Evolutionary conservation across 2,329 filamentous ascomycete genomes (phyloP).

Genomic region (Fusarium sterilihyphosum): DNA sequence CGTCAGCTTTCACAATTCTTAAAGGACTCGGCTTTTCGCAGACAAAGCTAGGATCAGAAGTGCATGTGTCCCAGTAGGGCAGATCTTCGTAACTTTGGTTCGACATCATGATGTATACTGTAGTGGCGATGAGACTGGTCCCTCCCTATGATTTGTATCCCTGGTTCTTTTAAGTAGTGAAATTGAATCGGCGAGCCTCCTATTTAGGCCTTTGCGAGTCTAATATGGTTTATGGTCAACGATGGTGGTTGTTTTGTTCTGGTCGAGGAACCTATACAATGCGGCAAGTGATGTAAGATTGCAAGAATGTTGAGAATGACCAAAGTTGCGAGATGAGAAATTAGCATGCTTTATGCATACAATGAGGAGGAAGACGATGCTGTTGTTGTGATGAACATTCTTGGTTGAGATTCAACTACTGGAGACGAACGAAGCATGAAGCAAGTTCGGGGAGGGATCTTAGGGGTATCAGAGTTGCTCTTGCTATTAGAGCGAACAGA

Average conservation of each 20-base stretch:
- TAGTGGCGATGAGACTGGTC: background rate
- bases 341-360: conserved; percentile 2
- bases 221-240: background rate
- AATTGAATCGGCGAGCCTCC: background rate
- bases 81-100: conserved; percentile 40
- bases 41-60: conserved; percentile 33
- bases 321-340: background rate
- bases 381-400: background rate
- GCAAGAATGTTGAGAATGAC: background rate
- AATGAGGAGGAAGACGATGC: background rate
- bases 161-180: background rate
- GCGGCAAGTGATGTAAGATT: background rate
- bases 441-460: background rate
- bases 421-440: background rate
- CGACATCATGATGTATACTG: conserved; percentile 47
- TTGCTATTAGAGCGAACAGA: conserved; percentile 9
- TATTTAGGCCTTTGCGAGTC: background rate
- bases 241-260: background rate
- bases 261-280: background rate
- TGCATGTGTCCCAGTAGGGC: conserved; percentile 46
- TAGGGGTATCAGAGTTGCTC: conserved; percentile 35
- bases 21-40: conserved; percentile 56
- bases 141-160: background rate
- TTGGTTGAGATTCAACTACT: background rate
- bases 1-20: conserved; percentile 58